These are phyloP conservation scores for Solanum commersonii DNA, from an alignment of 257 asterid genomes.

Conservation along the genomic window DNA sequence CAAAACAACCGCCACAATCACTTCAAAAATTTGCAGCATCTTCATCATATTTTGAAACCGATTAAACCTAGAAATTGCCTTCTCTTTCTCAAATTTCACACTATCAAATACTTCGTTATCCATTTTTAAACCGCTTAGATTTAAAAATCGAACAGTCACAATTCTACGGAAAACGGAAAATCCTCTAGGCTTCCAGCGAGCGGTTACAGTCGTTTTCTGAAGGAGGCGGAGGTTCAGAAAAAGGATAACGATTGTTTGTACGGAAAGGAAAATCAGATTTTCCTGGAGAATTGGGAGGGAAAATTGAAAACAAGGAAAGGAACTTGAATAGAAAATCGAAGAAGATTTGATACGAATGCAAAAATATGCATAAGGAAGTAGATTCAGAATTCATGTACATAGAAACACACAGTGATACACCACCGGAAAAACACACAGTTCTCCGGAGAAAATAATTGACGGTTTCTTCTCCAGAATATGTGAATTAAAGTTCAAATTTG, in stretches of 20 bases:
- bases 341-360: constrained; percentile 2
- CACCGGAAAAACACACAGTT: constrained; percentile 4
- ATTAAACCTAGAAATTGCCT: constrained; percentile 33
- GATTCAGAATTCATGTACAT: constrained; percentile 22
- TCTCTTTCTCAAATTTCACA: constrained; percentile 24
- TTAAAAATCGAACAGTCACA: neutral
- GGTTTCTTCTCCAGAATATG: neutral
- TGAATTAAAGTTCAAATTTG: neutral
- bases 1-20: constrained; percentile 24
- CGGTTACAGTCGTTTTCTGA: neutral
- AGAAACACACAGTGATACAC: constrained; percentile 7
- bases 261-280: neutral
- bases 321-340: neutral
- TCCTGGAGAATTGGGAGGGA: neutral
- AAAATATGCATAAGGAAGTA: constrained; percentile 15
- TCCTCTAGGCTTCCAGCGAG: neutral
- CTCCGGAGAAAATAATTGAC: neutral
- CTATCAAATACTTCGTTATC: constrained; percentile 11
- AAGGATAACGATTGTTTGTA: neutral
- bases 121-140: constrained; percentile 9
- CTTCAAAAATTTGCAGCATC: constrained; percentile 36
- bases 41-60: constrained; percentile 30
- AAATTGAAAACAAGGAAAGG: neutral
- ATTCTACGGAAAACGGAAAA: neutral
- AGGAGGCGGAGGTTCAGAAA: neutral